Evolutionary conservation across 129 eudicot genomes (phyloP).

Genomic region (Rutidosis leptorrhynchoides): DNA sequence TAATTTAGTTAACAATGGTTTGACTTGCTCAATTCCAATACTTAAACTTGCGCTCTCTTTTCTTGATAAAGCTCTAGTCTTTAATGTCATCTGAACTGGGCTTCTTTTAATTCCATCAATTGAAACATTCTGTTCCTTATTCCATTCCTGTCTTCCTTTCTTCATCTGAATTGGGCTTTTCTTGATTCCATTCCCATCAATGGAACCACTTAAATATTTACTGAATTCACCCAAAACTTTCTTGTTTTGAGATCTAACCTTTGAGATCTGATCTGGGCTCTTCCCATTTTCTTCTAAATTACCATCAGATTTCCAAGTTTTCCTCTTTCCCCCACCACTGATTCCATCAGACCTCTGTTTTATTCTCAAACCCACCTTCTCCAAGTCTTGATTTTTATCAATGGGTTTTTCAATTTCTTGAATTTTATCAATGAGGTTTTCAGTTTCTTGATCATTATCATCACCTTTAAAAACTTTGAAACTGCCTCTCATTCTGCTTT

Average conservation of each 20-base stretch:
- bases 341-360: no score
- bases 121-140: constrained; percentile 27
- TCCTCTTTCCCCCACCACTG: no score
- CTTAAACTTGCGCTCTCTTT: constrained; percentile 18
- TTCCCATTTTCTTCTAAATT: constrained; percentile 34
- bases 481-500: constrained; percentile 75
- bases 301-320: no score
- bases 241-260: constrained; percentile 46
- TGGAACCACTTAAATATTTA: constrained; percentile 35
- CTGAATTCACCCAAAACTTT: constrained; percentile 40
- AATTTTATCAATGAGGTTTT: constrained; percentile 4
- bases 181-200: constrained; percentile 46
- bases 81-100: constrained; percentile 30
- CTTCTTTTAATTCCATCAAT: constrained; percentile 36
- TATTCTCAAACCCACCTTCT: no score
- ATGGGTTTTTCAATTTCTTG: constrained; percentile 23
- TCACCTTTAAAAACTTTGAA: constrained; percentile 53
- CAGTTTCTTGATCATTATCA: constrained; percentile 22
- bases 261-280: constrained; percentile 53
- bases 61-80: no score
- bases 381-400: no score
- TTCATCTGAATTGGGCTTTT: no score
- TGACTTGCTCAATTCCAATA: constrained; percentile 25
- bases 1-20: constrained; percentile 6
- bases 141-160: constrained; percentile 38